Evolutionary conservation across 164 flowering plant genomes (phyloP).

Genomic region (Sedum album): DNA sequence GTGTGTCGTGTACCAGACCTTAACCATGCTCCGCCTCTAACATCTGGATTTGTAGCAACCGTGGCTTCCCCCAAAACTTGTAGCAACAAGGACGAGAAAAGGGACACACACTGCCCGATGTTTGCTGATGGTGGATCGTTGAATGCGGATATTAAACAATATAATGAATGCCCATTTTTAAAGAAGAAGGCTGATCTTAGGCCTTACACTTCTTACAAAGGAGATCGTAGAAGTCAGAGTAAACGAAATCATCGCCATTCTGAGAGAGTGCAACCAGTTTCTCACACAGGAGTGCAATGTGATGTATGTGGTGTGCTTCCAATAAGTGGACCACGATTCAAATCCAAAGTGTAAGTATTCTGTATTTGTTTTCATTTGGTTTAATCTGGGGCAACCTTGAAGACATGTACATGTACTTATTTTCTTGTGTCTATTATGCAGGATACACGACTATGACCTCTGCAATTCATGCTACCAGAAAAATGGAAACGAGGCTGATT

Average conservation of each 20-base stretch:
- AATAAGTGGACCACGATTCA: conserved; percentile 77
- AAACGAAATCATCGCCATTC: conserved; percentile 10
- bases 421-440: conserved; percentile 23
- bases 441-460: conserved; percentile 73
- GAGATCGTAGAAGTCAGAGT: conserved; percentile 9
- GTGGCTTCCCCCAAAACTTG: not conserved
- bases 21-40: conserved; percentile 1
- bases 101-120: not conserved
- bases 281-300: conserved; percentile 73
- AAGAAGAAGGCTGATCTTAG: conserved; percentile 11
- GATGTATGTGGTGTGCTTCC: conserved; percentile 90
- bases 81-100: conserved; percentile 7
- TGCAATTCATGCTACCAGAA: conserved; percentile 61
- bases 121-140: not conserved
- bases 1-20: conserved; percentile 5
- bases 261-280: conserved; percentile 27
- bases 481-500: conserved; percentile 63
- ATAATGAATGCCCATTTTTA: conserved; percentile 32
- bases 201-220: conserved; percentile 17
- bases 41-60: conserved; percentile 1
- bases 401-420: not conserved
- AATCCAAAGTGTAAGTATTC: conserved; percentile 77
- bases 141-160: not conserved
- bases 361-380: conserved; percentile 6
- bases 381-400: not conserved